These are phyloP conservation scores for Gossypium sturtianum DNA, from an alignment of 345 rosid species.

Conservation along the genomic window DNA sequence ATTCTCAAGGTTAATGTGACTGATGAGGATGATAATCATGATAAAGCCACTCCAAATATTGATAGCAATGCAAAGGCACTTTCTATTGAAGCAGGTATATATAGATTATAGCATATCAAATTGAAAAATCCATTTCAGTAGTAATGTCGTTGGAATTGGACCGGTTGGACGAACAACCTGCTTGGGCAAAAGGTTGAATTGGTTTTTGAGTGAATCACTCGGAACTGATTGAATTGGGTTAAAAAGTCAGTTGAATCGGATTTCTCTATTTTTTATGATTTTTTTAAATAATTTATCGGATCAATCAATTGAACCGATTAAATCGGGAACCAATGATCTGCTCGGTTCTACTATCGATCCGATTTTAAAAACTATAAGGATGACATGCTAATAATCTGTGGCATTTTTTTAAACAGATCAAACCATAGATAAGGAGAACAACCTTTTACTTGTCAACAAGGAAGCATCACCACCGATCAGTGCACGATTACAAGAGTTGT, in stretches of 20 bases:
- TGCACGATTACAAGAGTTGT: constrained; percentile 42
- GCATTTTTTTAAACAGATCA: constrained; percentile 20
- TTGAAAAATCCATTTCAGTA: background rate
- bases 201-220: too few species aligned
- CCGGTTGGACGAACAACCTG: too few species aligned
- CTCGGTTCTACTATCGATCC: too few species aligned
- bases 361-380: background rate
- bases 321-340: too few species aligned
- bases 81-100: constrained; percentile 31
- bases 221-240: too few species aligned
- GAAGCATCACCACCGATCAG: constrained; percentile 52
- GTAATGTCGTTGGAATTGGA: too few species aligned
- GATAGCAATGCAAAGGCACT: constrained; percentile 13
- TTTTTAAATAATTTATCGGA: too few species aligned
- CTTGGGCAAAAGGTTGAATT: too few species aligned
- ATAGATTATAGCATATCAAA: constrained; percentile 1
- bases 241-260: too few species aligned
- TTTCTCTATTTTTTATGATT: too few species aligned
- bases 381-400: background rate
- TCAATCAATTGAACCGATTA: too few species aligned
- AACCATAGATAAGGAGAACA: constrained; percentile 46
- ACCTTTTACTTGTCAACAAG: constrained; percentile 17
- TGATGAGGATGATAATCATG: constrained; percentile 12
- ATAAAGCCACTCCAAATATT: constrained; percentile 19
- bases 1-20: constrained; percentile 19